phyloP scores from a whole-genome alignment of 2,329 filamentous ascomycete genomes.

The Fusarium foetens region DNA sequence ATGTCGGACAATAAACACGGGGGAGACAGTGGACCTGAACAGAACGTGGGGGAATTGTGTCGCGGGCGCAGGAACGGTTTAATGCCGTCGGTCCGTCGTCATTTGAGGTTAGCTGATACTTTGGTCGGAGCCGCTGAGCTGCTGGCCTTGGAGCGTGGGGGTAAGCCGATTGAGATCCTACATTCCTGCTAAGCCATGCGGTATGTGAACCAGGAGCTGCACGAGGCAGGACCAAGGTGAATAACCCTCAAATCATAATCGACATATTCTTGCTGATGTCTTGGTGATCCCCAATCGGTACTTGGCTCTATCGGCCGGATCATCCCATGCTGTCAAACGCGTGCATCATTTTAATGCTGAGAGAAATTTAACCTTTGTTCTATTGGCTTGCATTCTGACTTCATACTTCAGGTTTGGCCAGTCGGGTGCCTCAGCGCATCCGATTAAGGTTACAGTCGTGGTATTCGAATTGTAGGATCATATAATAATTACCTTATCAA shows the following conservation, averaged over 20 bases:
- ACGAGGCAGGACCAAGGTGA: background rate
- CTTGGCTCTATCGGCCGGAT: too few relatives aligned
- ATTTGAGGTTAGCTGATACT: background rate
- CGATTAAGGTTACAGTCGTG: too few relatives aligned
- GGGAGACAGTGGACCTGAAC: background rate
- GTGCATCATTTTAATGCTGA: accelerated
- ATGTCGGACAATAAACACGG: constrained; percentile 11
- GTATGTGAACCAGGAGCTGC: too few relatives aligned
- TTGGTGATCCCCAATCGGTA: background rate
- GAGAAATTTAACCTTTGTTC: accelerated
- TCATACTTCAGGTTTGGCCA: too few relatives aligned
- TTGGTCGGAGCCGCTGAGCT: background rate
- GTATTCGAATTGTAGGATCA: too few relatives aligned
- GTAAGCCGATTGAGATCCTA: background rate
- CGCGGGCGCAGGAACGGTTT: background rate
- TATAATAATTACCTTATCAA: too few relatives aligned
- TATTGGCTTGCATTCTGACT: background rate
- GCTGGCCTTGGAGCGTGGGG: background rate
- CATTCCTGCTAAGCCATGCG: background rate
- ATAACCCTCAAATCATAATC: background rate
- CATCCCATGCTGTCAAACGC: background rate
- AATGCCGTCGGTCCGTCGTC: background rate
- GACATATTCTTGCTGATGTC: accelerated
- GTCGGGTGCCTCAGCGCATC: too few relatives aligned
- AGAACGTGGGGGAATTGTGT: background rate